phyloP scores from a whole-genome alignment of 306 rosid species.

The Prunus persica region DNA sequence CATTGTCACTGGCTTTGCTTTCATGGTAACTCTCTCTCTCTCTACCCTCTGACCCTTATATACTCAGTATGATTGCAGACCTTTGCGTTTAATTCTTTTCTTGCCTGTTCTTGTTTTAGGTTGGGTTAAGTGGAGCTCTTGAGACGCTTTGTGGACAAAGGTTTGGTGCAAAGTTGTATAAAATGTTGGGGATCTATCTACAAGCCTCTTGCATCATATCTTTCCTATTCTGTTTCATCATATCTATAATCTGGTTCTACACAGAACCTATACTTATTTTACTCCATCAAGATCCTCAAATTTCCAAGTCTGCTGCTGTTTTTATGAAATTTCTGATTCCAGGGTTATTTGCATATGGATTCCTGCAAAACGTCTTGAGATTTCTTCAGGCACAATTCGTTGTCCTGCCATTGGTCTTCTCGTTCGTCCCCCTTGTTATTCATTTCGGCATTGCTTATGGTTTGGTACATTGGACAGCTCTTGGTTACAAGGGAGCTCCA shows the following conservation, averaged over 20 bases:
- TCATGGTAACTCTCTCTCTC: constrained; percentile 39
- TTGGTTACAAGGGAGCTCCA: constrained; percentile 67
- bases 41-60: neutral
- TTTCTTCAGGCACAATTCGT: constrained; percentile 52
- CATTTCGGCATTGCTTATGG: constrained; percentile 54
- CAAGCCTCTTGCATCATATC: constrained; percentile 69
- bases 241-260: constrained; percentile 51
- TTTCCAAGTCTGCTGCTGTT: constrained; percentile 49
- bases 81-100: neutral
- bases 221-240: constrained; percentile 37
- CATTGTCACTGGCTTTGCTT: constrained; percentile 59
- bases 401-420: neutral
- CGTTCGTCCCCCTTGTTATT: constrained; percentile 44
- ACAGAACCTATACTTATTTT: constrained; percentile 56
- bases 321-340: constrained; percentile 61
- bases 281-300: constrained; percentile 57
- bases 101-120: constrained; percentile 22
- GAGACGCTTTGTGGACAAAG: constrained; percentile 92
- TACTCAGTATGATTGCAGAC: neutral
- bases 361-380: constrained; percentile 64
- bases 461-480: constrained; percentile 44
- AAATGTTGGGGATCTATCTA: constrained; percentile 65
- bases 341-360: constrained; percentile 58
- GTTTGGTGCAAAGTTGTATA: constrained; percentile 64
- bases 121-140: constrained; percentile 81